phyloP scores from a whole-genome alignment of 495 filamentous ascomycete genomes.

The Aspergillus avenaceus region DNA sequence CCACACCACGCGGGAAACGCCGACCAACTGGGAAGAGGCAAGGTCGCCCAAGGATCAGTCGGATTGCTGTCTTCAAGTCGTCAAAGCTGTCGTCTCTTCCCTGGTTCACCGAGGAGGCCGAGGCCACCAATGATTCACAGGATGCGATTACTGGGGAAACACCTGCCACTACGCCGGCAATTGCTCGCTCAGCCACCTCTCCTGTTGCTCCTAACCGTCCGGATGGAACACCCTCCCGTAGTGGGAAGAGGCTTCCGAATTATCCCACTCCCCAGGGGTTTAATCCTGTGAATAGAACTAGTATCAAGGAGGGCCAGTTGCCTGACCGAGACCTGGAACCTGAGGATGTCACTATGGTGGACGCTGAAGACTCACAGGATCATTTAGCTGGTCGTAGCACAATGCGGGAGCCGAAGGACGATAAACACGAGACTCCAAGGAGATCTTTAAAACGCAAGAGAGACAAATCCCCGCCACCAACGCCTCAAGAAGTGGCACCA shows the following conservation, averaged over 20 bases:
- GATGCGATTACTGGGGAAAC: neutral
- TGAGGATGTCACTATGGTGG: neutral
- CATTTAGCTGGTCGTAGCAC: neutral
- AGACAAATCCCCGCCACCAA: constrained; percentile 1
- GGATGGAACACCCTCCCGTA: neutral
- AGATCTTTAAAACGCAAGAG: constrained; percentile 12
- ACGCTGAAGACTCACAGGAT: neutral
- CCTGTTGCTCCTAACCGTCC: neutral
- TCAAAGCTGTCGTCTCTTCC: constrained; percentile 29
- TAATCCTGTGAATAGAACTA: neutral
- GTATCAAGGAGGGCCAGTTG: constrained; percentile 11
- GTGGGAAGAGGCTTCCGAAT: constrained; percentile 5
- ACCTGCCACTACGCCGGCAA: neutral
- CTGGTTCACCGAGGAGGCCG: constrained; percentile 29
- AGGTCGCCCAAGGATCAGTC: constrained; percentile 48
- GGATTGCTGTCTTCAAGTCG: constrained; percentile 51
- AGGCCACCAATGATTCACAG: neutral
- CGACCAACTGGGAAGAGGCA: constrained; percentile 38
- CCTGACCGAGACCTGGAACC: neutral
- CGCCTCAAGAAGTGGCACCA: neutral
- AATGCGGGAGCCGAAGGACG: neutral
- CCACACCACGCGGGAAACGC: constrained; percentile 44
- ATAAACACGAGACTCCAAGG: neutral
- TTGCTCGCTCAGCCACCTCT: neutral
- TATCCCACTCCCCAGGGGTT: neutral